phyloP scores from a whole-genome alignment of 495 filamentous ascomycete genomes.

The Margaritispora aquatica region DNA sequence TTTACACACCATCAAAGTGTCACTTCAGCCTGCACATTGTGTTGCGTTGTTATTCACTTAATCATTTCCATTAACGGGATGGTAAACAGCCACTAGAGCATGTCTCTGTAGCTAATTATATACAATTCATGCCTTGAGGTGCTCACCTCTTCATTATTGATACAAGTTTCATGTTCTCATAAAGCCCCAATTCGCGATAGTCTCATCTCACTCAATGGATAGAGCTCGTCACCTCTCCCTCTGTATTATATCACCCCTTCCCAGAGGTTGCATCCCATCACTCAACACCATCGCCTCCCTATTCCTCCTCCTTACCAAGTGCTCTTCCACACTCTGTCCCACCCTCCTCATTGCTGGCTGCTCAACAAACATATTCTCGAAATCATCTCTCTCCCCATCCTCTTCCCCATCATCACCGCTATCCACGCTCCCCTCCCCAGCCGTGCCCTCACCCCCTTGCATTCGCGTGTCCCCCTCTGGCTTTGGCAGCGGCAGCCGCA shows the following conservation, averaged over 20 bases:
- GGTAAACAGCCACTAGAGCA: no score
- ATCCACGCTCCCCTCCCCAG: constrained; percentile 17
- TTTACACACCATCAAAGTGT: no score
- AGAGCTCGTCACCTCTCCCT: constrained; percentile 12
- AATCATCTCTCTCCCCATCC: no score
- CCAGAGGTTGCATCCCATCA: constrained; percentile 50
- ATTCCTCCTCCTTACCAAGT: constrained; percentile 45
- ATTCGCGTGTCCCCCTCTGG: constrained; percentile 12
- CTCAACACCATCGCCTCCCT: constrained; percentile 61
- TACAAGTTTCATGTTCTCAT: not conserved
- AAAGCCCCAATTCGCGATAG: not conserved
- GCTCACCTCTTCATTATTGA: not conserved
- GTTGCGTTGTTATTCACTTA: no score
- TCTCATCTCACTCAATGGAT: no score
- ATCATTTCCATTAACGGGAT: no score
- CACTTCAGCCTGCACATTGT: no score
- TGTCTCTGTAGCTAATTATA: no score
- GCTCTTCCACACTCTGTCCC: constrained; percentile 43
- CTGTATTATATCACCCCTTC: constrained; percentile 52
- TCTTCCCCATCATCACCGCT: constrained; percentile 18
- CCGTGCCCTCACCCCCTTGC: constrained; percentile 17
- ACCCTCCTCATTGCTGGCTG: constrained; percentile 30
- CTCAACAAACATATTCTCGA: constrained; percentile 19
- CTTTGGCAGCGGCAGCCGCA: no score
- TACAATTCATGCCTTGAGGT: no score